Conservation (phyloP, 2,329 filamentous ascomycete species). For the Colletotrichum lupini region DNA sequence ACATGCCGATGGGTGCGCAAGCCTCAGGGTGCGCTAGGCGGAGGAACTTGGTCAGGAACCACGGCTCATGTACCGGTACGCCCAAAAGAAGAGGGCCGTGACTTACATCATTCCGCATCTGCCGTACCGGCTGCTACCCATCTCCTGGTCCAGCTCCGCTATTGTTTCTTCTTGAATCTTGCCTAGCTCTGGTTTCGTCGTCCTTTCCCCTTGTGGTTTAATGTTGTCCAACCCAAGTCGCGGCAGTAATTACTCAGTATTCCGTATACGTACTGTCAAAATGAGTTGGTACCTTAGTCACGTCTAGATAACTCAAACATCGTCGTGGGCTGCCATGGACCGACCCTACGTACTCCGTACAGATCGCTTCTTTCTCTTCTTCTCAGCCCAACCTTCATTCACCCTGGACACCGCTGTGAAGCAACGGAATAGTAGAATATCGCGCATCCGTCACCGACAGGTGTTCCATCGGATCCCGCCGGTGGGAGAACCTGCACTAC, state of each 20-base stretch:
- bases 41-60: neutral
- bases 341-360: too few relatives aligned
- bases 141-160: slow-evolving; percentile 9
- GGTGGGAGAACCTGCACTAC: neutral
- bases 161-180: slow-evolving; percentile 12
- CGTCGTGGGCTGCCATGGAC: too few relatives aligned
- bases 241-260: neutral
- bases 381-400: neutral
- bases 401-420: too few relatives aligned
- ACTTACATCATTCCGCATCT: neutral
- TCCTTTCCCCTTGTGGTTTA: slow-evolving; percentile 18
- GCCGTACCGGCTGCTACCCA: neutral
- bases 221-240: neutral
- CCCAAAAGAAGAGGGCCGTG: neutral
- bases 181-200: slow-evolving; percentile 1
- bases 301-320: too few relatives aligned
- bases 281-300: neutral
- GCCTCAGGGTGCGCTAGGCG: neutral
- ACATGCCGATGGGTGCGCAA: slow-evolving; percentile 13
- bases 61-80: neutral
- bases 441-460: neutral
- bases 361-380: too few relatives aligned
- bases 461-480: neutral
- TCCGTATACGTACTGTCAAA: neutral
- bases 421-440: too few relatives aligned